These are phyloP conservation scores for Pythium guiyangense DNA, from an alignment of 352 stramenopile species.

Conservation along the genomic window DNA sequence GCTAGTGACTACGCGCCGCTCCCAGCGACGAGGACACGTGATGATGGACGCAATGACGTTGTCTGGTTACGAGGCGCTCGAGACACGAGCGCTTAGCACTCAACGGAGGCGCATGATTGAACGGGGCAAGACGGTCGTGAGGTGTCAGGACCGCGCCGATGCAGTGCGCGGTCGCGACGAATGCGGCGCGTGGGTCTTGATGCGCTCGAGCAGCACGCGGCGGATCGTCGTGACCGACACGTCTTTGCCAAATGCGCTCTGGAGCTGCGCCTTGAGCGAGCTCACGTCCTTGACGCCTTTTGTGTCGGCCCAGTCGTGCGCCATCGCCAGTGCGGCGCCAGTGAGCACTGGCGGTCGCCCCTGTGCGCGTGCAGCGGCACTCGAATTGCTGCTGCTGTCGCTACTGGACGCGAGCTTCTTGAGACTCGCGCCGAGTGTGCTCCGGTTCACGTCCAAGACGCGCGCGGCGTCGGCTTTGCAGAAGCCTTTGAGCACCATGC, in stretches of 20 bases:
- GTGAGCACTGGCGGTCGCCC: conserved; percentile 2
- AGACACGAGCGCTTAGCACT: too few relatives aligned
- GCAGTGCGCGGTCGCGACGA: too few relatives aligned
- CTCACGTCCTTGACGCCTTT: neutral
- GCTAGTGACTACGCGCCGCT: too few relatives aligned
- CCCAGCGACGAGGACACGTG: too few relatives aligned
- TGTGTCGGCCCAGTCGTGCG: conserved; percentile 1
- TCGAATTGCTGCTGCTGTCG: too few relatives aligned
- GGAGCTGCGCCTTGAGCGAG: neutral
- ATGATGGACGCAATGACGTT: too few relatives aligned
- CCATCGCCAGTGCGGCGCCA: neutral
- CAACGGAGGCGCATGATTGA: too few relatives aligned
- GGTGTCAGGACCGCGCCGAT: too few relatives aligned
- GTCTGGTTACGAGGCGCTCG: too few relatives aligned
- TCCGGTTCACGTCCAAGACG: conserved; percentile 2
- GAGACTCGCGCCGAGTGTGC: conserved; percentile 4
- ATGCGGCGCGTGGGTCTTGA: too few relatives aligned
- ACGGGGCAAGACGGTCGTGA: too few relatives aligned
- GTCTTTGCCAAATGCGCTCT: neutral
- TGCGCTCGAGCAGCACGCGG: conserved; percentile 4
- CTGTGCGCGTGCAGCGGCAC: neutral
- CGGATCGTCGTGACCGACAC: conserved; percentile 4
- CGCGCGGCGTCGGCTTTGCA: conserved; percentile 2
- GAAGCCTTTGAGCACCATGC: neutral
- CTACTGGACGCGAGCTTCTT: neutral